A percentile compares a stretch with the other conserved stretches of the same genome.
phyloP scores from a whole-genome alignment of 2,329 filamentous ascomycete species.

The Xylariaceae sp. region DNA sequence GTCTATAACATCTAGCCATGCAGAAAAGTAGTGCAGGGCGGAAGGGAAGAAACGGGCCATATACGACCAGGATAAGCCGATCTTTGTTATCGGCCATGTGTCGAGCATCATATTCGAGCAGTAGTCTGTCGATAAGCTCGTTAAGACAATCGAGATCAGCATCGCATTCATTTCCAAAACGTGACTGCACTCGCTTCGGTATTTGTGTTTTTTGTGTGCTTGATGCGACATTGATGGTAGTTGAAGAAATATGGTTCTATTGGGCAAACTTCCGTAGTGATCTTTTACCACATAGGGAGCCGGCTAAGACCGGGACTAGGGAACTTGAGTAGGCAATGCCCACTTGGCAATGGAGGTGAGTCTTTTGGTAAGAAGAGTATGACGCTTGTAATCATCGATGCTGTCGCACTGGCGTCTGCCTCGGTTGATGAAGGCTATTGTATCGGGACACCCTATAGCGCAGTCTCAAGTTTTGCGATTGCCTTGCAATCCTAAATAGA shows the following conservation, averaged over 20 bases:
- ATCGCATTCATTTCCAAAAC: slow-evolving; percentile 12
- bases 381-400: slow-evolving; percentile 7
- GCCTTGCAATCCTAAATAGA: no score
- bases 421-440: slow-evolving; percentile 10
- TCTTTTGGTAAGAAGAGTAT: slow-evolving; percentile 9
- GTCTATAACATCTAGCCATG: slow-evolving; percentile 18
- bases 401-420: slow-evolving; percentile 1
- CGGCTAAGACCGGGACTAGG: slow-evolving; percentile 12
- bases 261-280: slow-evolving; percentile 13
- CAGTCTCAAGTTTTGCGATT: no score
- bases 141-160: slow-evolving; percentile 10
- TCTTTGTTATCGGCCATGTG: slow-evolving; percentile 13
- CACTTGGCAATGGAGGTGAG: slow-evolving; percentile 12
- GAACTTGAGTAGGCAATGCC: slow-evolving; percentile 16
- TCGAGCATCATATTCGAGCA: slow-evolving; percentile 14
- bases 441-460: slow-evolving; percentile 3
- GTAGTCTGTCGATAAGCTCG: slow-evolving; percentile 12
- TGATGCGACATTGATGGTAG: slow-evolving; percentile 16
- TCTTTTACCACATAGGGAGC: slow-evolving; percentile 5
- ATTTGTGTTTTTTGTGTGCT: slow-evolving; percentile 11
- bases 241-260: slow-evolving; percentile 15
- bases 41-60: slow-evolving; percentile 16
- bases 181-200: slow-evolving; percentile 11
- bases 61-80: slow-evolving; percentile 15
- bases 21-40: slow-evolving; percentile 14